Base-by-base conservation (phyloP, 2,329 filamentous ascomycete species). In the Aspergillus sojae region DNA sequence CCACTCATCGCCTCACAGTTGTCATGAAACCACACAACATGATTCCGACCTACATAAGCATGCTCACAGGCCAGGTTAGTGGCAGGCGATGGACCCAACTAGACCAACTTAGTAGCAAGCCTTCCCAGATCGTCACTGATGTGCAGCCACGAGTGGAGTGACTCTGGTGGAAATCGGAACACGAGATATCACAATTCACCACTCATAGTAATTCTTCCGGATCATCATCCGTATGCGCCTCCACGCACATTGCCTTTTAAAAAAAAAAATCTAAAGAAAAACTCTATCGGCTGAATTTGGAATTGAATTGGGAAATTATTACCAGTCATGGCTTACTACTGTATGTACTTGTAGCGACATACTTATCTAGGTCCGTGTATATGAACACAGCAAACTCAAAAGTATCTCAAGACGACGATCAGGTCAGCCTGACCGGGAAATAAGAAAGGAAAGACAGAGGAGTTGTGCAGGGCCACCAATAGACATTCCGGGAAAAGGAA, bases 401-500 rank as follows among this genome's bases (percentile, higher is more conserved):
- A 41, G 45, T 23, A 48, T 28, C 45, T 26, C 45, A 16, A 23
- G 45, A 48, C 11, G 45, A 48, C 9, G 28, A 52, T 30, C 28
- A 12, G 30, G 16, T 23, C 28, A 32, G 34, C 19, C 28, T n/a
- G 28, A 52, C 28, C 52, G n/a, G 32, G n/a, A 39, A 39, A 26
- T 12, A 30, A 30, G 23, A 36, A 28, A 41, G 19, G 4, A 36
- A 30, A 21, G 43, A 36, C 34, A 36, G 34, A 45, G 14, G 56
- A 58, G 45, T 52, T 32, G 28, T 21, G 48, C 30, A 52, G 48
- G 48, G 48, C 48, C 28, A 52, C 48, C 48, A 52, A 52, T 52
- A n/a, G 28, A 32, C 48, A 21, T 12, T 32, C 28, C 32, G 16
- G 10, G 5, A 32, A 41, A 56, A 57, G 45, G 41, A 39, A 34